phyloP scores from a whole-genome alignment of 192 early-diverging fungal species.

The Gryganskiella cystojenkinii region DNA sequence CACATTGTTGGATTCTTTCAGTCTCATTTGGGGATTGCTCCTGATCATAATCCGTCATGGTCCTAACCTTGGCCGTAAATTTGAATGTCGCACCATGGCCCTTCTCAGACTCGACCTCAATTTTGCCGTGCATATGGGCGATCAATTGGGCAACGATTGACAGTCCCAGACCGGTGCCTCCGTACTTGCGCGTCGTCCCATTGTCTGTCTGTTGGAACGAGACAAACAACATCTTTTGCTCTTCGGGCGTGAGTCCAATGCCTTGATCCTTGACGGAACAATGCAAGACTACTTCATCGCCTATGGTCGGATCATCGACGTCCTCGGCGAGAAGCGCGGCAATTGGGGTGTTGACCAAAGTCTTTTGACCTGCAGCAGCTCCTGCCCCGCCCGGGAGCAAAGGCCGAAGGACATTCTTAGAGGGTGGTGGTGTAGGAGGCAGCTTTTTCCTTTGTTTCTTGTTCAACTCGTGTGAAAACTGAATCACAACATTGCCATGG shows the following conservation, averaged over 20 bases:
- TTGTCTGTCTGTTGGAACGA: constrained; percentile 52
- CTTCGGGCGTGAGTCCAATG: constrained; percentile 42
- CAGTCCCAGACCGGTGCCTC: constrained; percentile 58
- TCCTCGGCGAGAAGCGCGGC: background rate
- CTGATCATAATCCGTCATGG: constrained; percentile 20
- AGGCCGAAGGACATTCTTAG: background rate
- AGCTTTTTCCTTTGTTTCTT: constrained; percentile 1
- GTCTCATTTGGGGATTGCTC: constrained; percentile 34
- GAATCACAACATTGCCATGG: constrained; percentile 36
- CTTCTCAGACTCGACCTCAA: constrained; percentile 51
- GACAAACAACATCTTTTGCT: constrained; percentile 51
- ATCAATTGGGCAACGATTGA: constrained; percentile 59
- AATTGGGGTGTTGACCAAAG: background rate
- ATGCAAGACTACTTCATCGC: constrained; percentile 33
- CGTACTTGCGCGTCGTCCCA: constrained; percentile 48
- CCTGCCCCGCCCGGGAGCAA: too few species aligned
- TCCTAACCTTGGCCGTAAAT: constrained; percentile 37
- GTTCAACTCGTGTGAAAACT: constrained; percentile 24
- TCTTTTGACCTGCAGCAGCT: background rate
- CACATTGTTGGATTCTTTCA: constrained; percentile 15
- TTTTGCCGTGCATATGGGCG: constrained; percentile 52
- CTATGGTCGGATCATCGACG: constrained; percentile 7
- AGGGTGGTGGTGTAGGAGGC: background rate
- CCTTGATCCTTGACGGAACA: constrained; percentile 44
- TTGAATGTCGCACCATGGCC: constrained; percentile 55